Percentiles rank a stretch among this genome's conserved stretches.
Conservation (phyloP, 306 rosid genomes). For the Sesbania bispinosa region DNA sequence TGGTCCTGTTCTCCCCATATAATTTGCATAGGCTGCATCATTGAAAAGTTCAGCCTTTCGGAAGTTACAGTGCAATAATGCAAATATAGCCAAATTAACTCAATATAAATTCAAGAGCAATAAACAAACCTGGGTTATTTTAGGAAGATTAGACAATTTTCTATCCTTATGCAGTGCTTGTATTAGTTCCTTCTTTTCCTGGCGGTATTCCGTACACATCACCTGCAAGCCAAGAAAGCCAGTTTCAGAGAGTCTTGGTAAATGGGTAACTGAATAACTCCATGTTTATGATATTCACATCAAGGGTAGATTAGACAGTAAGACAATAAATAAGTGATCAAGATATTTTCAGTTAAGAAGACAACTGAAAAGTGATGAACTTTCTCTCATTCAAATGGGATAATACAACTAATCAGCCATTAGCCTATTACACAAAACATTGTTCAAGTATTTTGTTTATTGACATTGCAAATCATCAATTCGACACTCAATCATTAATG, state of each 20-base stretch:
- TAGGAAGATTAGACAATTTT: slow-evolving; percentile 71
- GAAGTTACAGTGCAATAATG: neutral
- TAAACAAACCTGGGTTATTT: slow-evolving; percentile 62
- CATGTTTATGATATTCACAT: neutral
- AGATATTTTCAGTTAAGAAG: neutral
- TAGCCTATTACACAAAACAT: no score
- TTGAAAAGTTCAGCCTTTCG: neutral
- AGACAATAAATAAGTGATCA: neutral
- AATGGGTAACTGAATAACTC: neutral
- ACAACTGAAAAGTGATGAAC: neutral
- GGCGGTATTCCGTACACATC: slow-evolving; percentile 59
- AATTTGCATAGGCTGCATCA: slow-evolving; percentile 66
- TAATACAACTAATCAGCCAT: neutral
- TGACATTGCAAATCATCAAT: no score
- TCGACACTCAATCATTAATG: neutral
- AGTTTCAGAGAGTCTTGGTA: slow-evolving; percentile 16
- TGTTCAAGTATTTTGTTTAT: no score
- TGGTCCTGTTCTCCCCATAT: slow-evolving; percentile 89
- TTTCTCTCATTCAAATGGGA: neutral
- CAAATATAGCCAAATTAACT: neutral
- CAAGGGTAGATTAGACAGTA: neutral
- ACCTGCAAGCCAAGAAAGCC: slow-evolving; percentile 53
- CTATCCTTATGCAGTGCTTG: slow-evolving; percentile 59
- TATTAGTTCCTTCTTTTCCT: slow-evolving; percentile 70
- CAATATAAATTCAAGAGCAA: neutral